Evolutionary conservation across 768 basidiomycete species (phyloP).

Genomic region (Tricholoma furcatifolium): DNA sequence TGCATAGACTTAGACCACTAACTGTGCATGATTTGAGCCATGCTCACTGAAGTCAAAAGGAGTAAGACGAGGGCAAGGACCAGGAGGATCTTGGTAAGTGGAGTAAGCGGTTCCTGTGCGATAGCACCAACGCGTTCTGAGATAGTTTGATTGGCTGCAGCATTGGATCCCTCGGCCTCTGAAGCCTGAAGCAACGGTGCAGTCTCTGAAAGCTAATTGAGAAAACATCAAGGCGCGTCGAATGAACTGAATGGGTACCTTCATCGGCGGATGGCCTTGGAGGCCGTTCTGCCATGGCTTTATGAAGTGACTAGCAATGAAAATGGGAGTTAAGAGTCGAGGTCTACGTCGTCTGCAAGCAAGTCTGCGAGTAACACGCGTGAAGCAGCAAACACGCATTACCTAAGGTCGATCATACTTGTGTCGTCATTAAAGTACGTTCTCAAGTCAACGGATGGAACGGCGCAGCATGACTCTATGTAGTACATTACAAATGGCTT

Average conservation of each 20-base stretch:
- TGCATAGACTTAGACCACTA: slow-evolving; percentile 15
- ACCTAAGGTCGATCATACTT: too few species aligned
- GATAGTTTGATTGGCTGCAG: slow-evolving; percentile 29
- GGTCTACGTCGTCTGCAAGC: slow-evolving; percentile 4
- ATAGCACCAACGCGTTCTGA: slow-evolving; percentile 51
- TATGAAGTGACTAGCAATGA: background rate
- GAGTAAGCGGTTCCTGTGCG: slow-evolving; percentile 76
- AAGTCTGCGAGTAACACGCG: slow-evolving; percentile 1
- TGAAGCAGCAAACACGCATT: background rate
- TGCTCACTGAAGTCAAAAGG: slow-evolving; percentile 64
- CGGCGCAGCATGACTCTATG: too few species aligned
- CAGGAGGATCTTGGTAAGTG: slow-evolving; percentile 81
- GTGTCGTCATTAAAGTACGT: too few species aligned
- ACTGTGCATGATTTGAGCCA: background rate
- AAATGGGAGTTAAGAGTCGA: background rate
- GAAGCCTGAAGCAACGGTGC: slow-evolving; percentile 61
- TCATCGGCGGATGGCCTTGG: slow-evolving; percentile 56
- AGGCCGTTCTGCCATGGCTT: slow-evolving; percentile 52
- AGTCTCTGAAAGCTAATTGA: slow-evolving; percentile 41
- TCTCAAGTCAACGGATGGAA: too few species aligned
- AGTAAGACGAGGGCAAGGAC: slow-evolving; percentile 74
- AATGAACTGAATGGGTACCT: slow-evolving; percentile 34
- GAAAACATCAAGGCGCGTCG: slow-evolving; percentile 6
- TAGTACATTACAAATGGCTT: too few species aligned
- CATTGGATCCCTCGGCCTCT: slow-evolving; percentile 33